Evolutionary conservation across 2,329 filamentous ascomycete species (phyloP).

Genomic region (Aspergillus fructus): DNA sequence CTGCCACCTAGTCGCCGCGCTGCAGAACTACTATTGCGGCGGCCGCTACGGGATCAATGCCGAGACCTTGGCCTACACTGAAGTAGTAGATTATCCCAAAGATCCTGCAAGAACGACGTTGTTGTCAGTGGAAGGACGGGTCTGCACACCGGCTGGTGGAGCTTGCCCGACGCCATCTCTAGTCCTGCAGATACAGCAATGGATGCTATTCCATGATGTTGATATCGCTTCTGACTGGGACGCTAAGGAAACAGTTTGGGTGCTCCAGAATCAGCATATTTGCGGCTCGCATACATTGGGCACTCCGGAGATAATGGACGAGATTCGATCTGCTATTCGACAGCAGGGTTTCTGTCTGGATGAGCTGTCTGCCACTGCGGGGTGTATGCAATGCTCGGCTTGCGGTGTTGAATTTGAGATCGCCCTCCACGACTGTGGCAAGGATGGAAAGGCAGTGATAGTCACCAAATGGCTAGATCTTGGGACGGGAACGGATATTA

Average conservation of each 20-base stretch:
- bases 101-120: not conserved
- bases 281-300: not conserved
- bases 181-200: conserved; percentile 1
- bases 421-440: not conserved
- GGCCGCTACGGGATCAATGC: not conserved
- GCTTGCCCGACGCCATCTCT: not conserved
- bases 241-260: too few species aligned
- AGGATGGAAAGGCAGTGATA: conserved; percentile 6
- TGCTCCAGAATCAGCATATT: too few species aligned
- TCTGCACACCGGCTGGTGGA: not conserved
- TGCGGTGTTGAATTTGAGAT: conserved; percentile 6
- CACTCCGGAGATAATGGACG: not conserved
- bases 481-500: not conserved
- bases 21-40: not conserved
- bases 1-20: not conserved
- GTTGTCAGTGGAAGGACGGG: not conserved
- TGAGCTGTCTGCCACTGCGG: not conserved
- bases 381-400: not conserved
- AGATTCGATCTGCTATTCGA: not conserved
- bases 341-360: not conserved
- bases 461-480: conserved; percentile 9
- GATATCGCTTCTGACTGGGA: too few species aligned
- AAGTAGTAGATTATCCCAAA: not conserved
- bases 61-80: not conserved
- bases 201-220: not conserved